These are phyloP conservation scores for Eucalyptus victrix DNA, from an alignment of 345 rosid species.

Conservation along the genomic window DNA sequence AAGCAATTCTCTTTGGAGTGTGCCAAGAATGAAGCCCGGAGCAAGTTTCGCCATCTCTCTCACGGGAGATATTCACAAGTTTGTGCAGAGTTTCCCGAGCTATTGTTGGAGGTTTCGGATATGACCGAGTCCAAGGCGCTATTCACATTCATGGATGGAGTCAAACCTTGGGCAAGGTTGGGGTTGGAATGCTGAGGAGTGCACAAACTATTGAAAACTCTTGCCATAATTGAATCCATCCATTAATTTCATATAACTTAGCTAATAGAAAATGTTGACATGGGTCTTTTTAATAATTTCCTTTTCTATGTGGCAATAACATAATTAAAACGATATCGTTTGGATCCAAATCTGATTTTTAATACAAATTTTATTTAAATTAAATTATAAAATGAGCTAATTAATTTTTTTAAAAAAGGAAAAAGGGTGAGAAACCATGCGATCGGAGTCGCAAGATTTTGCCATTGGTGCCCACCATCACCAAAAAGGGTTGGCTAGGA, in stretches of 20 bases:
- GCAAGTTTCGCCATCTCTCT: not conserved
- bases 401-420: too few species aligned
- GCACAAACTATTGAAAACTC: not conserved
- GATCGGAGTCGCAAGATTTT: too few species aligned
- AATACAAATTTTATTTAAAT: too few species aligned
- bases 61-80: not conserved
- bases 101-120: not conserved
- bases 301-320: not conserved
- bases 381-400: not conserved
- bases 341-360: not conserved
- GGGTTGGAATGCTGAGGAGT: not conserved
- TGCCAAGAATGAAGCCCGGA: not conserved
- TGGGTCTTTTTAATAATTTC: too few species aligned
- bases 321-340: not conserved
- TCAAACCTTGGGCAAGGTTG: not conserved
- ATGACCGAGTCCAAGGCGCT: not conserved
- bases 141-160: not conserved
- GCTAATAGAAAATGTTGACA: too few species aligned
- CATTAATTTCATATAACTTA: not conserved
- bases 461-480: too few species aligned
- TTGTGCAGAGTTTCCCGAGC: not conserved
- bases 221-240: not conserved
- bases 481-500: too few species aligned
- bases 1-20: not conserved
- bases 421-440: too few species aligned